phyloP scores from a whole-genome alignment of 75 land plant genomes.

The Selaginella moellendorffii region DNA sequence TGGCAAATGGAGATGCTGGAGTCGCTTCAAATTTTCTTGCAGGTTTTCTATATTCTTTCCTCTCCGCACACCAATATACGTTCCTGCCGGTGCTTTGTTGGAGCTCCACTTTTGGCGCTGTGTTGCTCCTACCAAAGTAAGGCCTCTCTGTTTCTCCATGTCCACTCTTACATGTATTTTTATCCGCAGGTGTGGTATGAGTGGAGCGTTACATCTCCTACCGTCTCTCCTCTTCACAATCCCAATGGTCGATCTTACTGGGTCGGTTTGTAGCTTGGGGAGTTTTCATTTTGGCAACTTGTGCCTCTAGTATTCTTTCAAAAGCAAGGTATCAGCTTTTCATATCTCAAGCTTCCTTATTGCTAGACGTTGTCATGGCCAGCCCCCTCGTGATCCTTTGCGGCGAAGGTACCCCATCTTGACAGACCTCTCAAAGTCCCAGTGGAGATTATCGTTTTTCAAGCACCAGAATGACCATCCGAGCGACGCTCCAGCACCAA shows the following conservation, averaged over 20 bases:
- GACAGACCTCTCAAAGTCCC: constrained; percentile 61
- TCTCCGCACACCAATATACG: constrained; percentile 54
- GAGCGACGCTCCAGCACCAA: constrained; percentile 51
- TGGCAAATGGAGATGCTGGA: background rate
- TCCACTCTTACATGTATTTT: background rate
- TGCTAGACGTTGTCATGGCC: too few species aligned
- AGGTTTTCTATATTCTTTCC: constrained; percentile 98
- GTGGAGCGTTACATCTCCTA: constrained; percentile 79
- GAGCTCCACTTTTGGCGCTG: constrained; percentile 95
- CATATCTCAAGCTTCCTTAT: too few species aligned
- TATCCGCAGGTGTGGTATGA: constrained; percentile 87
- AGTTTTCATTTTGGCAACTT: background rate
- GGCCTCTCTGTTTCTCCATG: background rate
- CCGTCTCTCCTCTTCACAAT: constrained; percentile 78
- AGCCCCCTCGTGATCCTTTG: too few species aligned
- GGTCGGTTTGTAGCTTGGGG: constrained; percentile 39
- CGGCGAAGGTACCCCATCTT: constrained; percentile 27
- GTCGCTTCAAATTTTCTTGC: constrained; percentile 4
- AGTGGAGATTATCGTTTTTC: constrained; percentile 40
- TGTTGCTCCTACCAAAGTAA: constrained; percentile 58
- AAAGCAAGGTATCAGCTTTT: too few species aligned
- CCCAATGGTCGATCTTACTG: constrained; percentile 88
- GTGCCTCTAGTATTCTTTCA: background rate
- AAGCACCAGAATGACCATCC: constrained; percentile 78
- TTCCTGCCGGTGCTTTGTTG: constrained; percentile 39